Base-by-base conservation (phyloP, 495 filamentous ascomycete genomes). In the Monascus purpureus region DNA sequence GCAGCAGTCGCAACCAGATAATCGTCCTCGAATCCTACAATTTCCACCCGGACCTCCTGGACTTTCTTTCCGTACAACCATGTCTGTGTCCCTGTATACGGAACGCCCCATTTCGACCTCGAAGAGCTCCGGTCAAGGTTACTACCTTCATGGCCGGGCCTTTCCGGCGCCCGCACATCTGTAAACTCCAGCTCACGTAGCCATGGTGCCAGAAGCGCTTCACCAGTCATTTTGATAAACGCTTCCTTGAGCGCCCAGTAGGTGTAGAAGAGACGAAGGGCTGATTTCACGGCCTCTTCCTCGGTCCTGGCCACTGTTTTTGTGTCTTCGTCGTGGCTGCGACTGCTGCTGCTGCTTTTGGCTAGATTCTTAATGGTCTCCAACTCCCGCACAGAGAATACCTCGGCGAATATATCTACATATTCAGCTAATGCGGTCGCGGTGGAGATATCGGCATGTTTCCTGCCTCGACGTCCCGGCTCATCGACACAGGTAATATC, bases 151-250 rank as follows among this genome's bases (percentile, higher is more conserved):
- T 32, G 33, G 1, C 28, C 45, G 25, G 22, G 46, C 35, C 6
- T 40, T 7, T 42, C 48, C 6, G 78, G 77, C 2, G 69, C 67
- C 20, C 68, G 48, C 5, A 81, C 75, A 35, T 79, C 68, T 28
- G 58, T 50, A 34, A 88, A 83, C 38, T 81, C 73, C 24, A 84
- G 45, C 13, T 77, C 62, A 32, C 63, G 60, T 33, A 93, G 50
- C 85, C 84, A 93, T 2, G 67, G 61, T 2, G 85, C 85, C 20
- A 93, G 57, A 29, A 95, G 59, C 12, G 82, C 86, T 42, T 93
- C 85, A 17, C 86, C 86, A 6, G 82, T 84, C 70, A 95, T 73
- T 68, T 95, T 95, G 40, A 95, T 73, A 56, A 86, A 95, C 1
- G 86, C 81, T 57, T 94, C 86, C 42, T 90, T 81, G 33, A 90